phyloP scores from a whole-genome alignment of 108 stramenopile genomes.

The Discostella pseudostelligera region DNA sequence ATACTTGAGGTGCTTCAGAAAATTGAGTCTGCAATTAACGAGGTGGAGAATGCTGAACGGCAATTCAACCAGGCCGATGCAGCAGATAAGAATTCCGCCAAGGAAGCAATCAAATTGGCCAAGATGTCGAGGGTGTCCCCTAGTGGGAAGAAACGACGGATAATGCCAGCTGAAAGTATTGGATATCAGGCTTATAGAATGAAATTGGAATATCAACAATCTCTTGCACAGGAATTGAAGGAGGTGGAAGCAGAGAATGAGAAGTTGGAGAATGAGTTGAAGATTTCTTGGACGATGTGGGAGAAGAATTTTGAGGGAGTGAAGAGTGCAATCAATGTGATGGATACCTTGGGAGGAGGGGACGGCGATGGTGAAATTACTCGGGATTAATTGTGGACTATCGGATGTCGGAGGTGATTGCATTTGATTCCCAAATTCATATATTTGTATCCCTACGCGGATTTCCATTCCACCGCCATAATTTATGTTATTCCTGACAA shows the following conservation, averaged over 20 bases:
- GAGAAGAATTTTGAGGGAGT: conserved; percentile 15
- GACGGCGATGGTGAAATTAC: not conserved
- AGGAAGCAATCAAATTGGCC: conserved; percentile 23
- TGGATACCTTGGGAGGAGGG: conserved; percentile 17
- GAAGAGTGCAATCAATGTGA: conserved; percentile 13
- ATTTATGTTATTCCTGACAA: no score
- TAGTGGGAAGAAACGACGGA: conserved; percentile 18
- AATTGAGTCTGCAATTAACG: conserved; percentile 23
- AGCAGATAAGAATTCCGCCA: conserved; percentile 23
- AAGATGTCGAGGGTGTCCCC: not conserved
- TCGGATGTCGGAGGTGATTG: no score
- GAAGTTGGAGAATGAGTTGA: conserved; percentile 26
- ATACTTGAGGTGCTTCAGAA: conserved; percentile 16
- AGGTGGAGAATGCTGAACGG: conserved; percentile 16
- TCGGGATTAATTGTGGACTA: not conserved
- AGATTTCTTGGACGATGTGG: conserved; percentile 38
- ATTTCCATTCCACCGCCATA: no score
- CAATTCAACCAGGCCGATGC: conserved; percentile 16
- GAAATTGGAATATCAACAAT: conserved; percentile 29
- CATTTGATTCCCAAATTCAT: no score
- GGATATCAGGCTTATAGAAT: conserved; percentile 31
- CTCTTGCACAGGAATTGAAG: conserved; percentile 13
- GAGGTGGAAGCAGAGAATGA: conserved; percentile 29
- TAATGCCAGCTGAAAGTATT: conserved; percentile 24
- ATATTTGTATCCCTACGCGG: no score